These are phyloP conservation scores for Cornus controversa DNA, from an alignment of 148 eudicot genomes.

Conservation along the genomic window DNA sequence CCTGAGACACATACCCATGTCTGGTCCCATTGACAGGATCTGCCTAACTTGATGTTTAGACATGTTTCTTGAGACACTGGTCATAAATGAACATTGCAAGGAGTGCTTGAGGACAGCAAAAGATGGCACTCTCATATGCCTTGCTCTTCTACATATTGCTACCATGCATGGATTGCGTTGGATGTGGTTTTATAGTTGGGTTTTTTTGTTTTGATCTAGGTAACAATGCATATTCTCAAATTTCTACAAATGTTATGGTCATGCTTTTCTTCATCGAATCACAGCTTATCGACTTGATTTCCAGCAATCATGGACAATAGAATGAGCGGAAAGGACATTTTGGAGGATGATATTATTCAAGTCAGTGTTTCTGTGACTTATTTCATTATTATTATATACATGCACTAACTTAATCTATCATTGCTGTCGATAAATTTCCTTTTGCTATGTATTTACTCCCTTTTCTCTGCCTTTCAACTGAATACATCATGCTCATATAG, in stretches of 20 bases:
- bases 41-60: neutral
- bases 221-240: constrained; percentile 31
- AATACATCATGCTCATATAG: neutral
- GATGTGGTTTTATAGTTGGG: constrained; percentile 17
- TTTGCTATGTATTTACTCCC: neutral
- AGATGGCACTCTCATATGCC: neutral
- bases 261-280: constrained; percentile 43
- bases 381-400: constrained; percentile 7
- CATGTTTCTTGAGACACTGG: neutral
- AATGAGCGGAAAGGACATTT: constrained; percentile 79
- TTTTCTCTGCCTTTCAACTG: neutral
- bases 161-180: neutral
- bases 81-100: neutral
- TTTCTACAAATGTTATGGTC: constrained; percentile 37
- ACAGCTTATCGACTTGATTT: constrained; percentile 63
- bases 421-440: neutral
- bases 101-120: neutral
- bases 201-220: constrained; percentile 34
- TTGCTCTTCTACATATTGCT: neutral
- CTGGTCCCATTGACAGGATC: neutral
- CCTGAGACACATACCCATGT: neutral
- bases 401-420: neutral
- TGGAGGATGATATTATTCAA: constrained; percentile 74
- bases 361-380: constrained; percentile 50
- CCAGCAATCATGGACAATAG: constrained; percentile 90